Evolutionary conservation across 176 grass and related monocot genomes (phyloP), one percentile per base, ranked within the genome.

Genomic region (Puccinellia tenuiflora): DNA sequence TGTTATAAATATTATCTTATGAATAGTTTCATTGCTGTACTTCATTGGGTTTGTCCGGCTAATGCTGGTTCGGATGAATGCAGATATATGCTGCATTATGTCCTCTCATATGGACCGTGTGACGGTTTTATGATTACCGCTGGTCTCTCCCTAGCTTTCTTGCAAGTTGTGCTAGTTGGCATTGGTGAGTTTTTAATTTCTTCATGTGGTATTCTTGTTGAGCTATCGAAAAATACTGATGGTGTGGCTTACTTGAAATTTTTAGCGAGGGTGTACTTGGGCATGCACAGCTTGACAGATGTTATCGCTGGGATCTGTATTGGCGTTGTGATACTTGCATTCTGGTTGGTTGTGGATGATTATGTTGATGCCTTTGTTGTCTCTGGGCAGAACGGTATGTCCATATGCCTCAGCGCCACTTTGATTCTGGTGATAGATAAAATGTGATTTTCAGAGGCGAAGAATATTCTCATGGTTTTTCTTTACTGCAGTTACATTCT

Each of bases 201-300:
- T 81, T 65, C 3, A n/a, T 1, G 8, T 0, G 9, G 40, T 31
- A 34, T 33, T 59, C 53, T 68, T 16, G 43, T 67, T 1, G 1
- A 48, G 0, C 75, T 61, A 61, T 0, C 0, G 14, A 60, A 74
- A 80, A 5, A 42, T 80, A 33, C 37, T 90, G 48, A 90, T 4
- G 16, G 22, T 83, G n/a, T 79, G 75, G 4, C 55, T 75, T 84
- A 28, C 69, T 74, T 84, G 24, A 87, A 84, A 79, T 79, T 85
- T 9, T 60, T 75, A 99, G 96, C 87, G 21, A 92, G 96, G 80
- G 88, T 99, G 80, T 99, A 99, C 82, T 77, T 99, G 73, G 96
- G 96, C 38, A 99, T 99, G 96, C 96, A 99, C 80, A 99, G 96
- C 85, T 72, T 92, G 83, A 92, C 63, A 1, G 96, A 99, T 73